A percentile compares a stretch with the other conserved stretches of the same genome.
These are phyloP conservation scores for Arabidopsis arenosa DNA, from an alignment of 345 rosid genomes.

Conservation along the genomic window DNA sequence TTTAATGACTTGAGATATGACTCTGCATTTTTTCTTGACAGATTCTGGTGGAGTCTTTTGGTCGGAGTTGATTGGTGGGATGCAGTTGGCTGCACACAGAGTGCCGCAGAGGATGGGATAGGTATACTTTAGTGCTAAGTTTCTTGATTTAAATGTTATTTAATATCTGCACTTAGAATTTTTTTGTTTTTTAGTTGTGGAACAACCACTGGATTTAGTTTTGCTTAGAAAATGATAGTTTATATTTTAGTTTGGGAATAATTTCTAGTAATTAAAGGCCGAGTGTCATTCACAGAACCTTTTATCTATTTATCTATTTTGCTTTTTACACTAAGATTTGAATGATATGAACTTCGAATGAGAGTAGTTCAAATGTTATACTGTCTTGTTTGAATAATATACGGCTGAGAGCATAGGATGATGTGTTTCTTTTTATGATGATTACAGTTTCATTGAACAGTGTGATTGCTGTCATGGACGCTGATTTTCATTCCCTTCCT, in stretches of 20 bases:
- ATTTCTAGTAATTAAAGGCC: slow-evolving; percentile 5
- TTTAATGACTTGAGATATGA: neutral
- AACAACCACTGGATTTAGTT: neutral
- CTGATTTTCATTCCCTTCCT: slow-evolving; percentile 98
- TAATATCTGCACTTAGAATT: slow-evolving; percentile 10
- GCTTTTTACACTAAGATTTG: slow-evolving; percentile 8
- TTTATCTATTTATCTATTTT: neutral
- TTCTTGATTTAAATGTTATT: slow-evolving; percentile 12
- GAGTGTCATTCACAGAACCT: slow-evolving; percentile 13
- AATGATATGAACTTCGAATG: neutral
- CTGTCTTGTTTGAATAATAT: slow-evolving; percentile 24
- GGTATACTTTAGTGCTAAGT: slow-evolving; percentile 51
- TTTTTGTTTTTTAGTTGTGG: neutral
- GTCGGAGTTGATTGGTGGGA: slow-evolving; percentile 99
- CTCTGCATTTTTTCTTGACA: slow-evolving; percentile 44
- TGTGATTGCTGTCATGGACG: slow-evolving; percentile 98
- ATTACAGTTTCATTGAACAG: slow-evolving; percentile 91
- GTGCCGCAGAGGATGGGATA: slow-evolving; percentile 98
- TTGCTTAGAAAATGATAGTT: slow-evolving; percentile 15
- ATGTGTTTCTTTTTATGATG: slow-evolving; percentile 38
- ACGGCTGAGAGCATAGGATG: slow-evolving; percentile 19
- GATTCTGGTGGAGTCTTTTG: slow-evolving; percentile 99
- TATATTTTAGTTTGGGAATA: neutral
- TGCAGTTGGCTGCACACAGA: slow-evolving; percentile 98
- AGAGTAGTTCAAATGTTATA: slow-evolving; percentile 16